phyloP scores from a whole-genome alignment of 345 rosid genomes.

The Bruguiera gymnorhiza region DNA sequence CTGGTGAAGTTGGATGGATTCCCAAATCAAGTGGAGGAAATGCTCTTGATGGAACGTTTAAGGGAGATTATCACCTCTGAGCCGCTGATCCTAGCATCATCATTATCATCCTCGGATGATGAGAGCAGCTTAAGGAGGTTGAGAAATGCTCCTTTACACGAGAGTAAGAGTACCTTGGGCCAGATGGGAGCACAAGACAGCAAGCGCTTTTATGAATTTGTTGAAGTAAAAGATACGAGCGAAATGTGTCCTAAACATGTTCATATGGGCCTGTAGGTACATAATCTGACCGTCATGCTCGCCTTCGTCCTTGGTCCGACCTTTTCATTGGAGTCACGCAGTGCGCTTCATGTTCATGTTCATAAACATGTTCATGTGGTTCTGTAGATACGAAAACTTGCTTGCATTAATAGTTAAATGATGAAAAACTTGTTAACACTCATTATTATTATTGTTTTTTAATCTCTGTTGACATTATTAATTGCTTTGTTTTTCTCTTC shows the following conservation, averaged over 20 bases:
- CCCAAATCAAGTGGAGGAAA: slow-evolving; percentile 25
- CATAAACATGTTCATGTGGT: too few species aligned
- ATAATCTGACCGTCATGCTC: too few species aligned
- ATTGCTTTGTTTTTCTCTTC: too few species aligned
- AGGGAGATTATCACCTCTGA: slow-evolving; percentile 22
- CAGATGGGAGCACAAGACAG: slow-evolving; percentile 6
- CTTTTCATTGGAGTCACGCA: too few species aligned
- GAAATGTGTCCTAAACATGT: slow-evolving; percentile 23
- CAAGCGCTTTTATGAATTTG: slow-evolving; percentile 3
- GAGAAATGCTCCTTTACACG: neutral
- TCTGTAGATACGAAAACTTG: too few species aligned
- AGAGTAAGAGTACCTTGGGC: neutral
- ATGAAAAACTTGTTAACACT: too few species aligned
- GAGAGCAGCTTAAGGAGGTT: slow-evolving; percentile 18
- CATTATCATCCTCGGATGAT: slow-evolving; percentile 10
- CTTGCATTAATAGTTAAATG: too few species aligned
- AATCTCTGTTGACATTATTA: too few species aligned
- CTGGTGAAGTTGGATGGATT: slow-evolving; percentile 48
- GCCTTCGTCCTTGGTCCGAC: too few species aligned
- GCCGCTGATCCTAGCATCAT: slow-evolving; percentile 28
- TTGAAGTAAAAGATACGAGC: slow-evolving; percentile 10
- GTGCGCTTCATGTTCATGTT: too few species aligned
- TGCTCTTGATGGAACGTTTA: slow-evolving; percentile 27
- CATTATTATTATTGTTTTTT: too few species aligned
- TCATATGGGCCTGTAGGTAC: slow-evolving; percentile 21